phyloP scores from a whole-genome alignment of 495 filamentous ascomycete species.

The Xylaria intraflava region DNA sequence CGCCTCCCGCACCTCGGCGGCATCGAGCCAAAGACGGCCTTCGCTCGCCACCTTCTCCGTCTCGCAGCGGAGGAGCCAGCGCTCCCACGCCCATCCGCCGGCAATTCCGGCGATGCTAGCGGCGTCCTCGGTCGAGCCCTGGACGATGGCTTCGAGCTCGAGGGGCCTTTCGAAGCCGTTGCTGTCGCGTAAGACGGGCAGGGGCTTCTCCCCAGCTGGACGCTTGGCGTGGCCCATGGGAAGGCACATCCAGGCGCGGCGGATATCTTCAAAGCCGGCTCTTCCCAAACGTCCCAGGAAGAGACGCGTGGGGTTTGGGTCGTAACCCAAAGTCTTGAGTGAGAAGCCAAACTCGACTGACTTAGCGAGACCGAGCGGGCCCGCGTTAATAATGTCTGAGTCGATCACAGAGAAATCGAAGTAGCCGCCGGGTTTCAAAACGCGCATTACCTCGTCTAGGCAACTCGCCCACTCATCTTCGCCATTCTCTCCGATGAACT shows the following conservation, averaged over 20 bases:
- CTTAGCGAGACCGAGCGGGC: slow-evolving; percentile 67
- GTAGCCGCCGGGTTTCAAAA: slow-evolving; percentile 87
- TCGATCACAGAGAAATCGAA: slow-evolving; percentile 87
- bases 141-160: slow-evolving; percentile 58
- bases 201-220: slow-evolving; percentile 33
- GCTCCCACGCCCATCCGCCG: slow-evolving; percentile 91
- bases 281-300: slow-evolving; percentile 70
- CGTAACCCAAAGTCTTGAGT: slow-evolving; percentile 80
- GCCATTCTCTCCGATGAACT: slow-evolving; percentile 54
- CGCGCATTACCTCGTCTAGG: slow-evolving; percentile 77
- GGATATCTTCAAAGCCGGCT: slow-evolving; percentile 68
- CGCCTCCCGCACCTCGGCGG: slow-evolving; percentile 40
- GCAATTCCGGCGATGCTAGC: slow-evolving; percentile 74
- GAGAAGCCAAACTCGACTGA: slow-evolving; percentile 84
- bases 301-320: slow-evolving; percentile 69
- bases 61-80: slow-evolving; percentile 84
- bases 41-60: slow-evolving; percentile 71
- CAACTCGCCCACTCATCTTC: slow-evolving; percentile 84
- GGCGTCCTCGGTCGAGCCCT: slow-evolving; percentile 64
- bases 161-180: slow-evolving; percentile 40
- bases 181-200: slow-evolving; percentile 27
- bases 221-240: slow-evolving; percentile 64
- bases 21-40: slow-evolving; percentile 46
- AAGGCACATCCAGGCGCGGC: slow-evolving; percentile 83
- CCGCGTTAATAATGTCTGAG: slow-evolving; percentile 78